Evolutionary conservation across 164 flowering plant genomes (phyloP), one percentile per base, ranked within the genome.

Genomic region (Stephania cephalantha): DNA sequence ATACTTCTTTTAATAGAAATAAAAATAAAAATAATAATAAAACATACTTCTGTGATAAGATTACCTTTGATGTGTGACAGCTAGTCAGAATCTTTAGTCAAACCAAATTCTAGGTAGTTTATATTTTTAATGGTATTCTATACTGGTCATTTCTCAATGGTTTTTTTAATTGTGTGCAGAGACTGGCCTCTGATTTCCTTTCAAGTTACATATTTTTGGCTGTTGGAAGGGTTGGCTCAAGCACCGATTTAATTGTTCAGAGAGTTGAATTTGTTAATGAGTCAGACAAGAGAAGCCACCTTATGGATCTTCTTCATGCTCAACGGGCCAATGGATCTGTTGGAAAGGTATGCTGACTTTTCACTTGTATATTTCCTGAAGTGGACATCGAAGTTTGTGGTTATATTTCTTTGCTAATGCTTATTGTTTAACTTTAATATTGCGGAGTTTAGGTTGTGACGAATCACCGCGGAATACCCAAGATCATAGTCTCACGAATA

Each of bases 201-300:
- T 78, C 95, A 50, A 79, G 78, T 53, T 89, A 89, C 76, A 83
- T 89, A 17, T 91, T 89, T 74, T 78, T 89, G 83, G 85, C 91
- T 82, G 91, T 89, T 75, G 93, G 95, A 79, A 88, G 91, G 77
- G 93, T 91, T 75, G 91, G 95, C 66, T 91, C 95, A 65, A 91
- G 93, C 78, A 91, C 93, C 68, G 91, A 91, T 82, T 76, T 89
- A 76, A 89, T 91, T 79, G 86, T 79, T 63, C 95, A 89, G 83
- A 84, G 95, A 81, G 90, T 90, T 76, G 93, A 90, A 76, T 89
- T 78, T 85, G 90, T 89, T 79, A 85, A 69, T 2, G 95, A 89
- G 50, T 78, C 87, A 29, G 93, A 89, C 77, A 89, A 89, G 76
- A 87, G 95, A 83, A 87, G 91, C 79, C 87, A 88, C 76, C 86